Evolutionary conservation across 208 protist species (phyloP), one percentile per base, ranked within the genome.

Genomic region (Crithidia sp.): DNA sequence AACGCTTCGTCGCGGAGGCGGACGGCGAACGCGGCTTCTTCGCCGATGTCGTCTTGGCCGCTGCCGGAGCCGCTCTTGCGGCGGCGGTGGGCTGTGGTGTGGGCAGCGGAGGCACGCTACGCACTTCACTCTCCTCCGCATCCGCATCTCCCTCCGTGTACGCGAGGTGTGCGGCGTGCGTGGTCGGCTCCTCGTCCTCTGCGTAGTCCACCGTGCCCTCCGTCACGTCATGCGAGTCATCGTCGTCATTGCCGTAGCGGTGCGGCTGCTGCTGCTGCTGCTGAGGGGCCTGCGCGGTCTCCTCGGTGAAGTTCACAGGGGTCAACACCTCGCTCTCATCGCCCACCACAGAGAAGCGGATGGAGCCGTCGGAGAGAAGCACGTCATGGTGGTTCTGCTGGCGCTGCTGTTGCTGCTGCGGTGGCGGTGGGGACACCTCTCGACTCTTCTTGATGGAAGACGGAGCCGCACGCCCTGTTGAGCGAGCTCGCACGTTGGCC

Each of bases 41-140:
- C 19, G 56, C 6, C 13, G 28, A 10, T n/a, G 64, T 37, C 13
- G 55, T 39, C 28, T 28, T 28, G 28, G 28, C 28, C 7, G 63
- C 58, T 7, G 64, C 36, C 64, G 43, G 44, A 5, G 37, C 44
- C 36, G 49, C 17, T 50, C 4, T 14, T 44, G 67, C 41, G 0
- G 53, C 14, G 0, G 74, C 60, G 3, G 67, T 52, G 49, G 61
- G 58, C 53, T 55, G 66, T 2, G 74, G 74, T 2, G 59, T 45
- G 5, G 75, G 68, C 0, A 67, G 41, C 3, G 62, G 67, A 3
- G 47, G 28, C 28, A 28, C 75, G 14, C 44, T 66, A 19, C 67
- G 75, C 47, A 67, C 41, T 55, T 74, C 55, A 16, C 47, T 70
- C 57, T 65, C 68, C 16, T 47, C 58, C 44, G 19, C 56, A 0